Evolutionary conservation across 2,329 filamentous ascomycete species (phyloP), one percentile per base, ranked within the genome.

Genomic region (Malbranchea cinnamomea): DNA sequence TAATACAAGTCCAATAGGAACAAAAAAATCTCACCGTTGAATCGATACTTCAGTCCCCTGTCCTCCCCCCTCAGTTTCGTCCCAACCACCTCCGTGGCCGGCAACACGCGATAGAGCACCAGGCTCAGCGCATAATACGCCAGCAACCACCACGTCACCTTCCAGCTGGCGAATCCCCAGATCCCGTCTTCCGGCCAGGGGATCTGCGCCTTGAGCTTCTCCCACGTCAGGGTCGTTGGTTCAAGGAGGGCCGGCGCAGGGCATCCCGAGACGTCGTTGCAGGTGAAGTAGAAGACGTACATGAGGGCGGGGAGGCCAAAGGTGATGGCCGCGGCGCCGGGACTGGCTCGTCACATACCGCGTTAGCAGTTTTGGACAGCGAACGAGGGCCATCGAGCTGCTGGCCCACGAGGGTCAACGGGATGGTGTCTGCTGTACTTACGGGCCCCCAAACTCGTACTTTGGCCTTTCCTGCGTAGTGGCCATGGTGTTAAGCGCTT

Each of bases 181-280:
- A 85, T 51, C 19, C 84, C 85, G 41, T 77, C 57, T 20, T 65
- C 57, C 0, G 78, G 78, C 82, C 85, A 93, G 43, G 79, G 83
- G 24, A 82, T 71, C 47, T 94, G 83, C 32, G 62, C 51, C 60
- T 87, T 89, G 42, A 94, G 60, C 44, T 71, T 68, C 12, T 76
- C 69, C 27, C 84, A 60, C 23, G 74, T 74, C 36, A 93, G 59
- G 6, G 70, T 78, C 33, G 68, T 74, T 18, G 80, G 84, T 41
- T 68, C 65, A 21, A 92, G 67, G 6, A 87, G 65, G 3, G 80
- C 83, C 3, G 85, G 83, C 2, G 81, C 76, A 26, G 87, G 89
- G 50, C 89, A 95, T 35, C 89, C 87, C 6, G 82, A 78, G 39
- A 91, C 63, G 53, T 95, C 85, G 59, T 94, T 95, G 67, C 87